phyloP scores from a whole-genome alignment of 2,329 filamentous ascomycete genomes.

The Epichloe amarillans region DNA sequence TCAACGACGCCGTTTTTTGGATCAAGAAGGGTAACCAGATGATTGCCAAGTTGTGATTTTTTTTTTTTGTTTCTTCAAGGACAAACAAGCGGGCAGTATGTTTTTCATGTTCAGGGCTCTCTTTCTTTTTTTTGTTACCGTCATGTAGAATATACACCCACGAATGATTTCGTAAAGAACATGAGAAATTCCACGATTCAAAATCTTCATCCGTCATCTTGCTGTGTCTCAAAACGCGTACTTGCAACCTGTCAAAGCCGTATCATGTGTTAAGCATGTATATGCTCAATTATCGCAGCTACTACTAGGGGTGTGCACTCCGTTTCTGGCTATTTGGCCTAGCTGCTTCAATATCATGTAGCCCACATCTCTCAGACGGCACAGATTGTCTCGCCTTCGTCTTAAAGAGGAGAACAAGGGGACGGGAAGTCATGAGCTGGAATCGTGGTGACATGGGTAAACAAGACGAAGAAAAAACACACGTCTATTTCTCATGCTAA shows the following conservation, averaged over 20 bases:
- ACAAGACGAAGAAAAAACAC: not conserved
- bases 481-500: constrained; percentile 24
- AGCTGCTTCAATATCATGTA: too few relatives aligned
- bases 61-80: too few relatives aligned
- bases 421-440: not conserved
- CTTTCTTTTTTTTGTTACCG: constrained; percentile 8
- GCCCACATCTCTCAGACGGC: too few relatives aligned
- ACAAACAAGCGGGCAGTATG: not conserved
- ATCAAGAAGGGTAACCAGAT: constrained; percentile 55
- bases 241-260: too few relatives aligned
- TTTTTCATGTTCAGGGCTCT: constrained; percentile 4
- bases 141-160: constrained; percentile 11
- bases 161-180: not conserved
- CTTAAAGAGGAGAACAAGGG: too few relatives aligned
- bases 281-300: too few relatives aligned
- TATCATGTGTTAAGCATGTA: too few relatives aligned
- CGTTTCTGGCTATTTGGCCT: too few relatives aligned
- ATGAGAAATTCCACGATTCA: not conserved
- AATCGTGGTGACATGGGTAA: not conserved
- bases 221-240: not conserved
- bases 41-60: constrained; percentile 54
- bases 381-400: too few relatives aligned
- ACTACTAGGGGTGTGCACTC: too few relatives aligned
- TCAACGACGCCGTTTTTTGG: constrained; percentile 61
- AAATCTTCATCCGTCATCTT: not conserved